A percentile compares a stretch with the other conserved stretches of the same genome.
Conservation (phyloP, 2,329 filamentous ascomycete species). For the Arthroderma uncinatum region DNA sequence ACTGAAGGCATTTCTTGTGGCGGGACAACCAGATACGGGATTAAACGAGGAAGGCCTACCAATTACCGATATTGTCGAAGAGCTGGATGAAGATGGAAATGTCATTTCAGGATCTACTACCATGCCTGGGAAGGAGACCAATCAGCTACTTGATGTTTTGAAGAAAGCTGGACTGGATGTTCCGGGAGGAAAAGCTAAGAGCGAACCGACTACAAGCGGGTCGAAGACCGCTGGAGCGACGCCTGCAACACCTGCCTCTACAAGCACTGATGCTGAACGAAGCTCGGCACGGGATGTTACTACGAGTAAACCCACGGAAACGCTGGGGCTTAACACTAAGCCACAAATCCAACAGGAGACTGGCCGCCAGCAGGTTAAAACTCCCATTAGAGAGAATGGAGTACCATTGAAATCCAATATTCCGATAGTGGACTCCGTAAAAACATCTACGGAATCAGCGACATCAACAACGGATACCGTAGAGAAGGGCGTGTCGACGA, state of each 20-base stretch:
- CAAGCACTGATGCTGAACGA: neutral
- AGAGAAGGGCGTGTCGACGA: slow-evolving; percentile 30
- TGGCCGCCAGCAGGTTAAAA: neutral
- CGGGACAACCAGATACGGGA: slow-evolving; percentile 45
- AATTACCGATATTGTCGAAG: slow-evolving; percentile 82
- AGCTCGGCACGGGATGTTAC: neutral
- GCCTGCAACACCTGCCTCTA: neutral
- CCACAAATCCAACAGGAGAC: neutral
- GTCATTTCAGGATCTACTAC: slow-evolving; percentile 58
- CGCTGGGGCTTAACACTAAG: neutral
- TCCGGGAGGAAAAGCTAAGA: slow-evolving; percentile 17
- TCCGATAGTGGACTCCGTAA: slow-evolving; percentile 4
- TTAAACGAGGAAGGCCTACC: slow-evolving; percentile 54
- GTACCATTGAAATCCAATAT: neutral
- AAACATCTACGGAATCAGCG: neutral
- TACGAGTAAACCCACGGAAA: too few relatives aligned
- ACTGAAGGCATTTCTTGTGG: slow-evolving; percentile 51
- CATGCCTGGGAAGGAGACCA: slow-evolving; percentile 55
- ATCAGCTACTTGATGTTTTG: slow-evolving; percentile 59
- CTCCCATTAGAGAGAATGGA: neutral
- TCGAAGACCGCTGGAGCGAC: neutral
- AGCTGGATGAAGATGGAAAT: slow-evolving; percentile 83
- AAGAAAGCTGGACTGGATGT: slow-evolving; percentile 61
- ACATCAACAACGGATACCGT: neutral
- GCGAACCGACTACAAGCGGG: slow-evolving; percentile 9